phyloP scores from a whole-genome alignment of 73 alveolate genomes.

The Blepharisma stoltei region DNA sequence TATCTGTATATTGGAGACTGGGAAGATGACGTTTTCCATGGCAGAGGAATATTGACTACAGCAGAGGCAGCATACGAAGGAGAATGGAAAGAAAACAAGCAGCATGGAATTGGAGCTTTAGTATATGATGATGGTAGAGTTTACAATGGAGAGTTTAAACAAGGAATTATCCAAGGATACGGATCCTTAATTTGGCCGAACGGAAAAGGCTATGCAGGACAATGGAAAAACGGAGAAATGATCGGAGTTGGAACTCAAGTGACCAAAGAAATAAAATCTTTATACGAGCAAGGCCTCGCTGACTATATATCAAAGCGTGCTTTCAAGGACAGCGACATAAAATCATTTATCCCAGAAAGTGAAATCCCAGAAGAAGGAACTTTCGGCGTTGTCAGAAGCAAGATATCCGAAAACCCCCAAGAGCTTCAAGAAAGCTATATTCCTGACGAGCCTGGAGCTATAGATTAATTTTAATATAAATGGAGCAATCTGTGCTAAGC shows the following conservation, averaged over 20 bases:
- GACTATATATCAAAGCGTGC: too few species aligned
- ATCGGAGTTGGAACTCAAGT: not conserved
- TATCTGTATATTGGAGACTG: conserved; percentile 57
- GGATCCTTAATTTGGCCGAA: conserved; percentile 19
- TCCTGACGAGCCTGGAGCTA: too few species aligned
- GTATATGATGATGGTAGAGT: conserved; percentile 36
- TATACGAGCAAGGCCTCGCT: too few species aligned
- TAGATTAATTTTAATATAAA: too few species aligned
- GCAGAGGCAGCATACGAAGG: conserved; percentile 61
- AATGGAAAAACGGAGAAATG: conserved; percentile 24
- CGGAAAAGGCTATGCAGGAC: conserved; percentile 1
- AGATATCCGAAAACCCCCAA: too few species aligned
- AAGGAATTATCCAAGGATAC: conserved; percentile 14
- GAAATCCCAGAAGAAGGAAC: too few species aligned
- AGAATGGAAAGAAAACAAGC: conserved; percentile 61
- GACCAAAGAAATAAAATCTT: too few species aligned
- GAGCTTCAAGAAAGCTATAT: too few species aligned
- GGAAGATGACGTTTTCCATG: conserved; percentile 52
- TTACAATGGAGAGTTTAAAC: conserved; percentile 8
- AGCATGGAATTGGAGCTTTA: conserved; percentile 65
- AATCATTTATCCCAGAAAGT: too few species aligned
- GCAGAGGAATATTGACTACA: conserved; percentile 62
- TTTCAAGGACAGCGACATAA: too few species aligned
- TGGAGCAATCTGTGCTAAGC: conserved; percentile 2
- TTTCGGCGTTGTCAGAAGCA: too few species aligned